Conservation (phyloP, 345 rosid species). For the Corchorus olitorius region DNA sequence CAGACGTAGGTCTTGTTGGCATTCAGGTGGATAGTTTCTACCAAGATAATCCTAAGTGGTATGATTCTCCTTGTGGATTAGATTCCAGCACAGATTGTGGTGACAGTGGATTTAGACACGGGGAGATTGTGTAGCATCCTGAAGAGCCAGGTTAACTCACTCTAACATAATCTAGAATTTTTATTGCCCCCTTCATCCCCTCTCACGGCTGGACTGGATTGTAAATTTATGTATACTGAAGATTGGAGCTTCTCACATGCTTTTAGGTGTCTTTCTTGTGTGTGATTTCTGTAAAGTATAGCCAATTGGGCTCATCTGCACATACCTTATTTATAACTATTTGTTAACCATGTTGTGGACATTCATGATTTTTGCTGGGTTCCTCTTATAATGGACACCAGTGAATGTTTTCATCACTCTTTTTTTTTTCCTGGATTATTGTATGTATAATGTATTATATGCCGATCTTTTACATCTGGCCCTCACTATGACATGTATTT, state of each 20-base stretch:
- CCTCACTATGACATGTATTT: not conserved
- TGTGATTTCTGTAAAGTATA: slow-evolving; percentile 50
- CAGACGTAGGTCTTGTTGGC: slow-evolving; percentile 88
- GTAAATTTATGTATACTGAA: slow-evolving; percentile 58
- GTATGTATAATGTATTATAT: slow-evolving; percentile 18
- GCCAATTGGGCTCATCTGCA: slow-evolving; percentile 48
- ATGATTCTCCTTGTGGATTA: slow-evolving; percentile 93
- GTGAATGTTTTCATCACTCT: slow-evolving; percentile 14
- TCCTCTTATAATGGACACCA: slow-evolving; percentile 28
- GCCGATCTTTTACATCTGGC: not conserved
- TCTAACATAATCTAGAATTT: slow-evolving; percentile 47
- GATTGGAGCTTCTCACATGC: slow-evolving; percentile 42
- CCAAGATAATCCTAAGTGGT: slow-evolving; percentile 93
- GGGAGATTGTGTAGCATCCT: slow-evolving; percentile 64
- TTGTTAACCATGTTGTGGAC: slow-evolving; percentile 36
- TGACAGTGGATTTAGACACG: slow-evolving; percentile 82
- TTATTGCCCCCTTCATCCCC: slow-evolving; percentile 35
- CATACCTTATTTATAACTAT: slow-evolving; percentile 40
- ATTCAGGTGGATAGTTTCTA: slow-evolving; percentile 97
- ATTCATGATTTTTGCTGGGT: slow-evolving; percentile 28
- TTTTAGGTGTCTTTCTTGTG: slow-evolving; percentile 38
- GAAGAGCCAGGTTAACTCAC: slow-evolving; percentile 36
- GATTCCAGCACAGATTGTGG: slow-evolving; percentile 84
- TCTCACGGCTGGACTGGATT: slow-evolving; percentile 42
- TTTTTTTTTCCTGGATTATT: slow-evolving; percentile 21